Conservation (phyloP, 2,329 filamentous ascomycete species). For the Aspergillus clavatus region DNA sequence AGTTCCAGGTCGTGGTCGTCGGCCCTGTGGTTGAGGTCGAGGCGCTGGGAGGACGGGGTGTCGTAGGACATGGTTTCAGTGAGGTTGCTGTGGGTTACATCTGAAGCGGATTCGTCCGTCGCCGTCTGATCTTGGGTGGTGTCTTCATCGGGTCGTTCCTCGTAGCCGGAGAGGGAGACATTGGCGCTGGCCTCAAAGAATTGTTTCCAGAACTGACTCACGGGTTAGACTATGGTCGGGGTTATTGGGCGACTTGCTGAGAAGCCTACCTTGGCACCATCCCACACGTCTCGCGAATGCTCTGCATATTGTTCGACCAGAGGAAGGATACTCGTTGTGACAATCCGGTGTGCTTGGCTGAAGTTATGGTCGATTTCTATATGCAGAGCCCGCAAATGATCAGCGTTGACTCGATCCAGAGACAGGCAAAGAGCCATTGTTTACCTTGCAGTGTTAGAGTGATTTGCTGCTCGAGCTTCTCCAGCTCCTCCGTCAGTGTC, state of each 20-base stretch:
- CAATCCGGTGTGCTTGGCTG: conserved; percentile 91
- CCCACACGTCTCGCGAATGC: conserved; percentile 91
- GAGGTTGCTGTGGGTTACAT: conserved; percentile 41
- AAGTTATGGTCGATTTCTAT: conserved; percentile 98
- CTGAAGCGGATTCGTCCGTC: conserved; percentile 52
- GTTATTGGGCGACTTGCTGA: not conserved
- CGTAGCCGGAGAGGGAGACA: conserved; percentile 91
- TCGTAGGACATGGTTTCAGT: conserved; percentile 40
- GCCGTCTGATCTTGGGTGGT: conserved; percentile 50
- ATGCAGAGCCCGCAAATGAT: conserved; percentile 8
- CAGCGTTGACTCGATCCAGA: conserved; percentile 7
- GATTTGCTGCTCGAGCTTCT: conserved; percentile 93
- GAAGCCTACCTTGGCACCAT: conserved; percentile 74
- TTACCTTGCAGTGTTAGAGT: conserved; percentile 88
- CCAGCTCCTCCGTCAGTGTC: conserved; percentile 88
- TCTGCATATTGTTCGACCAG: conserved; percentile 93
- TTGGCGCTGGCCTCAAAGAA: conserved; percentile 99
- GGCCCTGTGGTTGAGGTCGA: conserved; percentile 25
- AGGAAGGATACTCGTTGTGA: conserved; percentile 87
- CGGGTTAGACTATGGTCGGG: too few species aligned
- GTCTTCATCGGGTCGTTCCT: conserved; percentile 65
- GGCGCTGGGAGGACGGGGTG: conserved; percentile 35
- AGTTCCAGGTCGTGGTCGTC: conserved; percentile 48
- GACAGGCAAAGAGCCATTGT: conserved; percentile 13
- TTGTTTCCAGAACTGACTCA: conserved; percentile 99